A percentile compares a stretch with the other conserved stretches of the same genome.
These are phyloP conservation scores for Podosphaera xanthii DNA, from an alignment of 2,329 filamentous ascomycete species.

Conservation along the genomic window DNA sequence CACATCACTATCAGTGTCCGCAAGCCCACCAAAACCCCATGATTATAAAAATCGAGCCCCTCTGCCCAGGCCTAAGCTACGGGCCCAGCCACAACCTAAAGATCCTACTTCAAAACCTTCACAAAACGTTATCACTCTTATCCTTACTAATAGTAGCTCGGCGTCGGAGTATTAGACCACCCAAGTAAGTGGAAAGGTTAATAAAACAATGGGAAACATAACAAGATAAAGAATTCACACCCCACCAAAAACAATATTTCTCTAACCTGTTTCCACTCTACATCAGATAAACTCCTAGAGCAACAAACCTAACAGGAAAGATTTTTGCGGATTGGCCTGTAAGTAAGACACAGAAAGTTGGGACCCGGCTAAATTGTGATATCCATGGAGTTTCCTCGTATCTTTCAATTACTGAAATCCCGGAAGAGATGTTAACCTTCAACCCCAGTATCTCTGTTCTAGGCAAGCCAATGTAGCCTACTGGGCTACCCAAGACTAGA, in stretches of 20 bases:
- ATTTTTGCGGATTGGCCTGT: background rate
- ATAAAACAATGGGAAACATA: background rate
- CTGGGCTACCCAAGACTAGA: background rate
- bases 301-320: background rate
- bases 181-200: background rate
- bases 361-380: background rate
- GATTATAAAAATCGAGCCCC: too few relatives aligned
- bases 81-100: too few relatives aligned
- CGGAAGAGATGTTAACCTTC: background rate
- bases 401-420: background rate
- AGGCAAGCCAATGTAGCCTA: background rate
- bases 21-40: too few relatives aligned
- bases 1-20: too few relatives aligned
- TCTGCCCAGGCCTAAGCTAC: too few relatives aligned
- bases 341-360: background rate
- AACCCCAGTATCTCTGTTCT: background rate
- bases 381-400: background rate
- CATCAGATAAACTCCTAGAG: background rate
- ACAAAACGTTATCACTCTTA: background rate
- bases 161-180: background rate
- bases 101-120: background rate
- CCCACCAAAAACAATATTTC: background rate
- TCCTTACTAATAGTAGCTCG: background rate
- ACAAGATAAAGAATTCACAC: background rate
- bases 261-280: background rate